These are phyloP conservation scores for Boechera divaricarpa DNA, from an alignment of 345 rosid species.

Conservation along the genomic window DNA sequence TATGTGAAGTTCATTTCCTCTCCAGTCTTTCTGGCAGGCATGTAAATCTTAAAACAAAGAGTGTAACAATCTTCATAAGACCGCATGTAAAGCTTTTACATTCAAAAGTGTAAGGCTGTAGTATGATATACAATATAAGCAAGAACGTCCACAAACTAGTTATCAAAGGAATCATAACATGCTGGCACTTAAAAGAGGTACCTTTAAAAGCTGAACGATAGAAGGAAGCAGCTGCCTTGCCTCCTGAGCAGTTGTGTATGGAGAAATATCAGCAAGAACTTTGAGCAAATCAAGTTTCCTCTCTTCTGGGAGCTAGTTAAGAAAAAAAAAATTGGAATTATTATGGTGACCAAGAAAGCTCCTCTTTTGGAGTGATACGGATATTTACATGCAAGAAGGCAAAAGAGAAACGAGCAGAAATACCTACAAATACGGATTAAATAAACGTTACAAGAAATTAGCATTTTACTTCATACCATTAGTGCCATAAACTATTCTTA, in stretches of 20 bases:
- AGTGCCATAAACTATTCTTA: constrained; percentile 10
- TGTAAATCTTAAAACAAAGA: constrained; percentile 69
- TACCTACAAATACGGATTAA: constrained; percentile 1
- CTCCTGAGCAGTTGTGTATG: constrained; percentile 88
- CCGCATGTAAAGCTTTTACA: constrained; percentile 2
- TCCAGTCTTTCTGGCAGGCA: constrained; percentile 90
- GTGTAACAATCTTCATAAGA: constrained; percentile 19
- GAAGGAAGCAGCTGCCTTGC: constrained; percentile 95
- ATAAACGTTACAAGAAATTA: constrained; percentile 9
- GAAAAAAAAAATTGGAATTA: constrained; percentile 17
- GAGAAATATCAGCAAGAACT: constrained; percentile 91
- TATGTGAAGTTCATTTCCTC: constrained; percentile 97
- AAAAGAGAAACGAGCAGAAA: constrained; percentile 19
- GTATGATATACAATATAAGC: constrained; percentile 8
- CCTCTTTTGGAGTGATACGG: constrained; percentile 7
- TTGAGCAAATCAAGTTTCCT: constrained; percentile 96
- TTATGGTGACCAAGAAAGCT: constrained; percentile 14
- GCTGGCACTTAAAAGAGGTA: constrained; percentile 25
- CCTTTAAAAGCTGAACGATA: constrained; percentile 88
- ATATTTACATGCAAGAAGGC: constrained; percentile 20
- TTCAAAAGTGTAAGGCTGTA: neutral
- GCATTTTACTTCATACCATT: constrained; percentile 19
- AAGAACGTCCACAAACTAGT: constrained; percentile 5
- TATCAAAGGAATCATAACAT: neutral
- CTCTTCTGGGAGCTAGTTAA: constrained; percentile 88